Conservation (phyloP, 2,329 filamentous ascomycete genomes). For the Aspergillus transmontanensis region DNA sequence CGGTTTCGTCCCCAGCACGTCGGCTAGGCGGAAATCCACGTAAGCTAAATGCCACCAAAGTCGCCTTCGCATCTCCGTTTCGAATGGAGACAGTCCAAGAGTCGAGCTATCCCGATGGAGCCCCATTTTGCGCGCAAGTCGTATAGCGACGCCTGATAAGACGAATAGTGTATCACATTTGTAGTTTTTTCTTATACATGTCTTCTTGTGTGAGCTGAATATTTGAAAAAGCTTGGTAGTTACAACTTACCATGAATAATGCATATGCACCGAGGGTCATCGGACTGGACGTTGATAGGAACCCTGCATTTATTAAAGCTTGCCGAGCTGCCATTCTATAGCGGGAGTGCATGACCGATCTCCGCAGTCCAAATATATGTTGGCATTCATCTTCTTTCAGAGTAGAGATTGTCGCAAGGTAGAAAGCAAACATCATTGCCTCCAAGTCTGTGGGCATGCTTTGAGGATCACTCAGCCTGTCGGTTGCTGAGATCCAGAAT, state of each 20-base stretch:
- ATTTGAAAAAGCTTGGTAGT: background rate
- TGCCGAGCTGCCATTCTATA: background rate
- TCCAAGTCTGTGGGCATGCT: background rate
- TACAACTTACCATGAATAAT: background rate
- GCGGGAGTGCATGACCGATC: background rate
- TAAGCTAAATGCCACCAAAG: slow-evolving; percentile 1
- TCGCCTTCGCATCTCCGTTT: slow-evolving; percentile 4
- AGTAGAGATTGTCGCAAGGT: background rate
- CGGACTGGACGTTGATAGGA: background rate
- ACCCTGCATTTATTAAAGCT: background rate
- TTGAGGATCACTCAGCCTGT: background rate
- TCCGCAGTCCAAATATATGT: background rate
- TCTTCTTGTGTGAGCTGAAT: background rate
- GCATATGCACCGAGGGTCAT: background rate
- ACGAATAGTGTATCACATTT: background rate
- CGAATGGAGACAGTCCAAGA: background rate
- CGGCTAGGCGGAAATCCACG: background rate
- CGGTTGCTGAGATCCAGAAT: background rate
- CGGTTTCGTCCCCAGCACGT: background rate
- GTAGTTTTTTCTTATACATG: background rate
- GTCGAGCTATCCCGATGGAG: slow-evolving; percentile 4
- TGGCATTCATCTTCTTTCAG: background rate
- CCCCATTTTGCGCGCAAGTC: slow-evolving; percentile 7
- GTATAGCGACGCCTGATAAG: slow-evolving; percentile 1
- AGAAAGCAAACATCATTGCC: background rate